phyloP scores from a whole-genome alignment of 2,329 filamentous ascomycete genomes.

The Blumeria graminis region DNA sequence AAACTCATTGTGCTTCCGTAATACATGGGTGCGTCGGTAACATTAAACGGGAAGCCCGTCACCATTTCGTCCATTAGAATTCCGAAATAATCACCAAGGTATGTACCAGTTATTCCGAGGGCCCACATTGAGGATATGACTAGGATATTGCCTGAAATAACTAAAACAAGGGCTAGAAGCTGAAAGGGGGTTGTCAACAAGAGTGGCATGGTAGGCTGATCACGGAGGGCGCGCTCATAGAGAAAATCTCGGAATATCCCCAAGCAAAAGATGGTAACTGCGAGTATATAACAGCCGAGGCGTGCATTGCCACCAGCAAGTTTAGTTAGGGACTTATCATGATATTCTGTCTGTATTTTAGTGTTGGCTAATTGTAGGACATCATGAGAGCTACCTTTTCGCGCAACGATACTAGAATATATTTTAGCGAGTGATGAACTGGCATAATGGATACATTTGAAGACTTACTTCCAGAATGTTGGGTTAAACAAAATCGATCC shows the following conservation, averaged over 20 bases:
- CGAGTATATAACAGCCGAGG: constrained; percentile 72
- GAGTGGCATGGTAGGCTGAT: constrained; percentile 50
- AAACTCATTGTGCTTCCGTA: constrained; percentile 85
- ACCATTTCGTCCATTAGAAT: constrained; percentile 93
- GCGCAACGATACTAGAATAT: constrained; percentile 49
- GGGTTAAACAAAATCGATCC: constrained; percentile 81
- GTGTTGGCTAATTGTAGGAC: constrained; percentile 2
- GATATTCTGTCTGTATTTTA: constrained; percentile 43
- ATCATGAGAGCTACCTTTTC: constrained; percentile 34
- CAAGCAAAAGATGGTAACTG: constrained; percentile 69
- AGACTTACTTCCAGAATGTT: constrained; percentile 92
- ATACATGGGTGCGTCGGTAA: constrained; percentile 87
- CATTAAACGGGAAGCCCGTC: constrained; percentile 85
- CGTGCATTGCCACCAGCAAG: constrained; percentile 58
- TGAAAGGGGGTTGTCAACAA: constrained; percentile 36
- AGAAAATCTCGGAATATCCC: constrained; percentile 72
- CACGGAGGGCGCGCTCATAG: constrained; percentile 61
- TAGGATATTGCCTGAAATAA: constrained; percentile 55
- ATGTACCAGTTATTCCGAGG: constrained; percentile 84
- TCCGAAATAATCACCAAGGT: constrained; percentile 94
- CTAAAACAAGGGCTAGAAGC: constrained; percentile 43
- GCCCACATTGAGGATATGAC: constrained; percentile 79
- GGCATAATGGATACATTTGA: constrained; percentile 2
- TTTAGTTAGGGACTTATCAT: constrained; percentile 68
- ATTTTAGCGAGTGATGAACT: constrained; percentile 2